These are phyloP conservation scores for Erythrophleum ivorense DNA, from an alignment of 331 rosid genomes.

Conservation along the genomic window DNA sequence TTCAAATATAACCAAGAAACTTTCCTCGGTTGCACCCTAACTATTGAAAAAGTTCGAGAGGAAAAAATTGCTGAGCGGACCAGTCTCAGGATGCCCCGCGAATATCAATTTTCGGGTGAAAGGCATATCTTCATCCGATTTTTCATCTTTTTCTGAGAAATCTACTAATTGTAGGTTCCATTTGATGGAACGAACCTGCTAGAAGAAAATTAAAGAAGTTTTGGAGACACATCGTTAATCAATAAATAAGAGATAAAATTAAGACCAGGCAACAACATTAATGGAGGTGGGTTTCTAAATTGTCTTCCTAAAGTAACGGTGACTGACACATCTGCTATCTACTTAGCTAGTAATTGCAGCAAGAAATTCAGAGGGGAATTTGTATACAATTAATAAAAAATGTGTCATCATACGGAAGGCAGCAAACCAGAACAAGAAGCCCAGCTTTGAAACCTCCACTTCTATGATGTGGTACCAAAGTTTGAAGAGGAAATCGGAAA, in stretches of 20 bases:
- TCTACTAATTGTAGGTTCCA: background rate
- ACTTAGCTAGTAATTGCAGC: background rate
- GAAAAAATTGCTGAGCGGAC: background rate
- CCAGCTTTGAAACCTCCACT: background rate
- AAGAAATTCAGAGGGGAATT: background rate
- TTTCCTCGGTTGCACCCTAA: background rate
- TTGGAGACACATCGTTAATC: background rate
- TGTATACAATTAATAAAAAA: background rate
- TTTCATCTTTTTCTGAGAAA: background rate
- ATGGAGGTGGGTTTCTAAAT: background rate
- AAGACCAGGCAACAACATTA: background rate
- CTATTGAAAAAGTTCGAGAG: background rate
- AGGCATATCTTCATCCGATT: too few species aligned
- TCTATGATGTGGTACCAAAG: background rate
- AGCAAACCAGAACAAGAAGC: background rate
- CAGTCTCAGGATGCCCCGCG: background rate
- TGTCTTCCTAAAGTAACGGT: background rate
- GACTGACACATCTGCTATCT: background rate
- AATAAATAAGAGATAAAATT: background rate
- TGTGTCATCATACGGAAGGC: background rate
- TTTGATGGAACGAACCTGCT: background rate
- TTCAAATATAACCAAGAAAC: background rate
- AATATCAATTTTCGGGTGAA: background rate
- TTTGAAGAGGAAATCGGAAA: background rate
- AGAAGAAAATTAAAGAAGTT: background rate